Conservation (phyloP, 805 yeast species). For the Metschnikowia reukaufii region DNA sequence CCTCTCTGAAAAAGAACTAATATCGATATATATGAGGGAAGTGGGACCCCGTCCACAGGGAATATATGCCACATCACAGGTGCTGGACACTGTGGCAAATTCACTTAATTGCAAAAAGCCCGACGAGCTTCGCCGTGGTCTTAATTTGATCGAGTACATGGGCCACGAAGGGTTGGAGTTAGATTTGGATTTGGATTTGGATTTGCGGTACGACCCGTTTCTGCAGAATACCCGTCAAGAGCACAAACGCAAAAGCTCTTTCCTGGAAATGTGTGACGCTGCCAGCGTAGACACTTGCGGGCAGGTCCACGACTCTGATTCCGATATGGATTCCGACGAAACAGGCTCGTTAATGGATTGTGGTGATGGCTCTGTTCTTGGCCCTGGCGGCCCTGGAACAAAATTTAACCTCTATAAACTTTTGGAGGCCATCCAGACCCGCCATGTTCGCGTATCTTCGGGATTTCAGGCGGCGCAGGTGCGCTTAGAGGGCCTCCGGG, state of each 20-base stretch:
- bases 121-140: slow-evolving; percentile 4
- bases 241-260: not conserved
- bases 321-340: slow-evolving; percentile 22
- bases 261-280: slow-evolving; percentile 1
- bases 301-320: not conserved
- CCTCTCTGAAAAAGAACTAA: slow-evolving; percentile 7
- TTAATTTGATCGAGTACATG: slow-evolving; percentile 7
- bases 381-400: slow-evolving; percentile 1
- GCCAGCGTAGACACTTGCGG: slow-evolving; percentile 10
- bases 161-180: slow-evolving; percentile 7
- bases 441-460: slow-evolving; percentile 11
- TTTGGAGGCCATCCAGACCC: slow-evolving; percentile 12
- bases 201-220: too few species aligned
- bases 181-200: slow-evolving; percentile 5
- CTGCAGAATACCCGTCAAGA: too few species aligned
- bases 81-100: slow-evolving; percentile 8
- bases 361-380: not conserved
- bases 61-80: slow-evolving; percentile 5
- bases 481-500: slow-evolving; percentile 11
- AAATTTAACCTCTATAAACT: slow-evolving; percentile 15
- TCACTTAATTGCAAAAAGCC: not conserved
- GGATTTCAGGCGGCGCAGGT: slow-evolving; percentile 9
- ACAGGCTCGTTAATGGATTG: slow-evolving; percentile 24
- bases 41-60: slow-evolving; percentile 1
- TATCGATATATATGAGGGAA: slow-evolving; percentile 9